Evolutionary conservation across 495 filamentous ascomycete species (phyloP).

Genomic region (Neurospora tetraspora): DNA sequence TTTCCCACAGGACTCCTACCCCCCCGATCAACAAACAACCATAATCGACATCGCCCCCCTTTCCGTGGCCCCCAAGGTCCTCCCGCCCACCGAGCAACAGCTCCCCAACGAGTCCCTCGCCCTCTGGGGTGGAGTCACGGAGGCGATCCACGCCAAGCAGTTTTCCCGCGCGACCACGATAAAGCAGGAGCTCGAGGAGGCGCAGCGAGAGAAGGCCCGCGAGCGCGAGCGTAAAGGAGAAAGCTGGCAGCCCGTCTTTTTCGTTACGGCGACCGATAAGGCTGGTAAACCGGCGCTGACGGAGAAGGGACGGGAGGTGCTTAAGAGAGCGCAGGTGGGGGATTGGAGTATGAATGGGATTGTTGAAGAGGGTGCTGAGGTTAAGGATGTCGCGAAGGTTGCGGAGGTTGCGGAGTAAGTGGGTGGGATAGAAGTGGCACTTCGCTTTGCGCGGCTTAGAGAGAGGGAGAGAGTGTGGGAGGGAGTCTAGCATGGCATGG

Average conservation of each 20-base stretch:
- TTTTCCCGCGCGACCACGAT: slow-evolving; percentile 73
- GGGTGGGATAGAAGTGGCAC: no score
- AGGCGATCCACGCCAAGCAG: slow-evolving; percentile 77
- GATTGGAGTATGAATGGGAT: slow-evolving; percentile 43
- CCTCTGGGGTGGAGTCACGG: slow-evolving; percentile 80
- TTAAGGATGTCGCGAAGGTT: neutral
- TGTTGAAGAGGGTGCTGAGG: slow-evolving; percentile 6
- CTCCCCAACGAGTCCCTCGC: slow-evolving; percentile 82
- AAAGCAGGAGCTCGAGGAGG: slow-evolving; percentile 88
- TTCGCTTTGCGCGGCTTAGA: no score
- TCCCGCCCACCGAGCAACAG: slow-evolving; percentile 67
- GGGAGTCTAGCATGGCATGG: no score
- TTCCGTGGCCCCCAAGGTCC: slow-evolving; percentile 59
- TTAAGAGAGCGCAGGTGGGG: slow-evolving; percentile 56
- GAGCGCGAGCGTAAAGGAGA: slow-evolving; percentile 55
- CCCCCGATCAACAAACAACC: slow-evolving; percentile 52
- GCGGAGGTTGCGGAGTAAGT: neutral
- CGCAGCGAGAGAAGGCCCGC: slow-evolving; percentile 74
- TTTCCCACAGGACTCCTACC: slow-evolving; percentile 24
- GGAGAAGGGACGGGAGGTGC: slow-evolving; percentile 59
- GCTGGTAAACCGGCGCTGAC: slow-evolving; percentile 71
- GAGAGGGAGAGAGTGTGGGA: no score
- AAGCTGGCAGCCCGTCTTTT: slow-evolving; percentile 84
- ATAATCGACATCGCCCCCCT: slow-evolving; percentile 82
- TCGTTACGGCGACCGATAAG: slow-evolving; percentile 62